phyloP scores from a whole-genome alignment of 1,284 basidiomycete genomes.

The Ceratobasidium sp. region DNA sequence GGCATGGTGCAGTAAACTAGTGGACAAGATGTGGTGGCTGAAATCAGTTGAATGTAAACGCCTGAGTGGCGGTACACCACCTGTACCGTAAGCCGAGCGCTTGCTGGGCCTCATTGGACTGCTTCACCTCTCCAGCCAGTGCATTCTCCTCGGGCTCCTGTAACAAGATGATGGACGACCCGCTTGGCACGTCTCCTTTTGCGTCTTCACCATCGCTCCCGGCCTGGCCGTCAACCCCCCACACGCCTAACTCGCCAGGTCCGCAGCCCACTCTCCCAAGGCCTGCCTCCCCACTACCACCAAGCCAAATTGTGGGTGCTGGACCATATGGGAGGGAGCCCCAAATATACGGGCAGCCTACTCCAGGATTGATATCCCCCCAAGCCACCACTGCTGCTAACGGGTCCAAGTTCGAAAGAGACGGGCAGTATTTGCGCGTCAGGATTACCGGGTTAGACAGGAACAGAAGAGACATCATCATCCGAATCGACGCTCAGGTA shows the following conservation, averaged over 20 bases:
- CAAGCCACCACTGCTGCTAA: conserved; percentile 66
- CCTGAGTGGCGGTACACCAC: not conserved
- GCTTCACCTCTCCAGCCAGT: not conserved
- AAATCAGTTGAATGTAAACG: not conserved
- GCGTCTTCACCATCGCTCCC: conserved; percentile 19
- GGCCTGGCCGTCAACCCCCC: conserved; percentile 33
- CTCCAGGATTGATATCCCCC: conserved; percentile 78
- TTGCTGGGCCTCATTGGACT: conserved; percentile 10
- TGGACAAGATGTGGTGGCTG: not conserved
- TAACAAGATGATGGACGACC: conserved; percentile 32
- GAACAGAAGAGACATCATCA: conserved; percentile 88
- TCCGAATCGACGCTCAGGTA: conserved; percentile 92
- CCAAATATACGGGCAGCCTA: conserved; percentile 81
- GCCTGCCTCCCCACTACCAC: conserved; percentile 35
- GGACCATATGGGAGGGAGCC: conserved; percentile 72
- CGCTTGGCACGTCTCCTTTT: conserved; percentile 35
- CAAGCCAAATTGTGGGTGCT: conserved; percentile 23
- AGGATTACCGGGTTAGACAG: conserved; percentile 88
- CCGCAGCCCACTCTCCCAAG: conserved; percentile 30
- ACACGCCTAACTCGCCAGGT: conserved; percentile 27
- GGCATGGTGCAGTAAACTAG: not conserved
- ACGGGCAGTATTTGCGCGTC: conserved; percentile 82
- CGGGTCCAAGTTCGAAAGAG: conserved; percentile 71
- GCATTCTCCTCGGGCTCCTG: not conserved
- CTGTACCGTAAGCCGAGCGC: conserved; percentile 15